Conservation (phyloP, 2,329 filamentous ascomycete genomes). For the Paraphaeosphaeria sporulosa region DNA sequence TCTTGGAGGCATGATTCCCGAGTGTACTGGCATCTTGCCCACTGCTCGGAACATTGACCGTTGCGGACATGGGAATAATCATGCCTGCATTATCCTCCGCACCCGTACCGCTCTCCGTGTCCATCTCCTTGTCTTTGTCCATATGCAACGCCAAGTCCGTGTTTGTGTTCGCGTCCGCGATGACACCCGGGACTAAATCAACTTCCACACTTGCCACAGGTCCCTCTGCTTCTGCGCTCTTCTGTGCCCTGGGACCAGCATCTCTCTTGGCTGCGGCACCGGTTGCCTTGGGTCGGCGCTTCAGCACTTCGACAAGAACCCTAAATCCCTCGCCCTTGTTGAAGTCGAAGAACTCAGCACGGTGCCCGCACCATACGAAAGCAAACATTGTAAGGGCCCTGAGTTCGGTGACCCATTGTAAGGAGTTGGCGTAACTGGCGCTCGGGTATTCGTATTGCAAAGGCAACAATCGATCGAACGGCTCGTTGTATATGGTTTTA, state of each 20-base stretch:
- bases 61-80: no score
- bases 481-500: neutral
- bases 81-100: no score
- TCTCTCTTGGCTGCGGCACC: neutral
- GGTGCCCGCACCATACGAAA: neutral
- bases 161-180: neutral
- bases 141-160: no score
- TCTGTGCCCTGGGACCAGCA: neutral
- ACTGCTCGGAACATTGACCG: neutral
- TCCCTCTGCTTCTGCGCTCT: neutral
- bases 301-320: neutral
- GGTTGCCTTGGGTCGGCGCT: neutral
- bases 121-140: no score
- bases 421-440: neutral
- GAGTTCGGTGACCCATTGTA: conserved; percentile 1
- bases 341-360: conserved; percentile 1
- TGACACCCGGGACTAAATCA: neutral
- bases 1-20: neutral
- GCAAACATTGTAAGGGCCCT: neutral
- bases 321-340: neutral
- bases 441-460: neutral
- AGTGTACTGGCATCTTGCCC: neutral
- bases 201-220: neutral
- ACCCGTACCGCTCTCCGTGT: no score
- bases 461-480: neutral